Conservation (phyloP, 1,284 basidiomycete genomes). For the Pseudomicrostroma phylloplanum region DNA sequence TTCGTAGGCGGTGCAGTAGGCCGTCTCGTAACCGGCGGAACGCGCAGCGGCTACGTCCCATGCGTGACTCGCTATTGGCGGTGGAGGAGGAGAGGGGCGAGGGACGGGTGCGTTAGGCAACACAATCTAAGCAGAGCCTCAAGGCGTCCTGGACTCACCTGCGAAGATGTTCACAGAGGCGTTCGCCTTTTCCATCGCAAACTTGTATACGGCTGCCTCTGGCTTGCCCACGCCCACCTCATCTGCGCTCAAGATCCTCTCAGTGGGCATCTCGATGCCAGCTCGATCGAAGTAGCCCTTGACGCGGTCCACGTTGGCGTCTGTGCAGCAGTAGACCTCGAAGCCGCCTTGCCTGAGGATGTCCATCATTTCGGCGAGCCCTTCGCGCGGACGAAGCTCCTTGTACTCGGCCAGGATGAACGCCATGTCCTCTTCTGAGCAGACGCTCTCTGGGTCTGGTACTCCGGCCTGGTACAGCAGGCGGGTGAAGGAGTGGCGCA, state of each 20-base stretch:
- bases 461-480: constrained; percentile 4
- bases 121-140: too few species aligned
- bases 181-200: too few species aligned
- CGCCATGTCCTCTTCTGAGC: constrained; percentile 6
- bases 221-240: constrained; percentile 6
- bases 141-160: too few species aligned
- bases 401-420: constrained; percentile 9
- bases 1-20: too few species aligned
- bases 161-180: too few species aligned
- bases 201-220: background rate
- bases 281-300: constrained; percentile 7
- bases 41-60: too few species aligned
- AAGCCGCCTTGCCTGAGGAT: constrained; percentile 7
- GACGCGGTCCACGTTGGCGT: constrained; percentile 5
- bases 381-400: constrained; percentile 7
- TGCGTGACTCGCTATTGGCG: too few species aligned
- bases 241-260: constrained; percentile 7
- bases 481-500: constrained; percentile 1
- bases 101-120: too few species aligned
- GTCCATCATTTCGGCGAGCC: constrained; percentile 7
- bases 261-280: constrained; percentile 4
- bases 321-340: constrained; percentile 8
- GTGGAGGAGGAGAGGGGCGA: too few species aligned
- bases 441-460: background rate
- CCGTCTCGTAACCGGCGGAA: too few species aligned